These are phyloP conservation scores for Capsicum baccatum DNA, from an alignment of 257 asterid species.

Conservation along the genomic window DNA sequence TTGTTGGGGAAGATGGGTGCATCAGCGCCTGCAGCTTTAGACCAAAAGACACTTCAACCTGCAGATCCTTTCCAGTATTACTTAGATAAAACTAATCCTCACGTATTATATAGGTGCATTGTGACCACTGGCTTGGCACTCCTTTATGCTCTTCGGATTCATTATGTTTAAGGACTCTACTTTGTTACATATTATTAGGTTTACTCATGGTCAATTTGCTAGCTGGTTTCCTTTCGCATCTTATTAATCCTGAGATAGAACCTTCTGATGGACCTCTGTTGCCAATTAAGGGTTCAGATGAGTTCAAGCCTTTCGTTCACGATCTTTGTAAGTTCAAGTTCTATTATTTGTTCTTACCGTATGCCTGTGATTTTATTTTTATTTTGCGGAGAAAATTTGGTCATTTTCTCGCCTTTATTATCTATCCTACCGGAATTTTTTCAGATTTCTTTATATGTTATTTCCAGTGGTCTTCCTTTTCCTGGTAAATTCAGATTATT, in stretches of 20 bases:
- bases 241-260: constrained; percentile 86
- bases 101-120: too few relatives aligned
- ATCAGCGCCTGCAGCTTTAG: too few relatives aligned
- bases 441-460: background rate
- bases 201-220: constrained; percentile 80
- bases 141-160: constrained; percentile 73
- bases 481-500: background rate
- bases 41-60: too few relatives aligned
- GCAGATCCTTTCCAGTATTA: too few relatives aligned
- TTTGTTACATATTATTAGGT: constrained; percentile 79
- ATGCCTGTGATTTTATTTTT: background rate
- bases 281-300: constrained; percentile 95
- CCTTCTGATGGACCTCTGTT: constrained; percentile 73
- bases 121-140: background rate
- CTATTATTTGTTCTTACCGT: constrained; percentile 45
- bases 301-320: constrained; percentile 89
- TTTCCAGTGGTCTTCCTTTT: background rate
- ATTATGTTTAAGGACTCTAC: constrained; percentile 80
- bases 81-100: too few relatives aligned
- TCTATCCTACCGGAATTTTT: background rate
- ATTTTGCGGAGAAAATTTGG: background rate
- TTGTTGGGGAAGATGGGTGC: too few relatives aligned
- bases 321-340: constrained; percentile 91
- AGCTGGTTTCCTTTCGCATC: constrained; percentile 87
- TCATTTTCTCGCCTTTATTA: too few relatives aligned